Evolutionary conservation across 2,329 filamentous ascomycete genomes (phyloP), one percentile per base, ranked within the genome.

Genomic region (Arthrocladium fulminans): DNA sequence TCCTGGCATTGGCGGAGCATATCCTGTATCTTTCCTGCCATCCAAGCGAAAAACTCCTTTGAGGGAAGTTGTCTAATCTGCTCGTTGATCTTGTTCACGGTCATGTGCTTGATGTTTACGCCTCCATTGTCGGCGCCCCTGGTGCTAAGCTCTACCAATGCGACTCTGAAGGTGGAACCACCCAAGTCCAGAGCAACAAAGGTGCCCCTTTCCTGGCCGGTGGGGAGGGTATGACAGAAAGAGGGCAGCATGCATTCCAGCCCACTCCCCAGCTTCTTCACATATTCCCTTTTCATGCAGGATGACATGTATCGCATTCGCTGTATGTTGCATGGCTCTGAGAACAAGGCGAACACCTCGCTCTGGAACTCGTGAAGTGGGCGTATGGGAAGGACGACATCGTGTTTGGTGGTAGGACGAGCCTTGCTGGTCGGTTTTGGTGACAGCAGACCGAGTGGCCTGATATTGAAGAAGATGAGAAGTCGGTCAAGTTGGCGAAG

Each of bases 201-300:
- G 12, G 77, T 77, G 7, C 80, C 80, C 42, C 64, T 68, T 61
- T 83, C 80, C 41, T 69, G 61, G 3, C 80, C 80, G 3, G 73
- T 74, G 1, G 80, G 80, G 4, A 83, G 66, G 15, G 74, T 74
- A 59, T 81, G 72, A 60, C 76, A 80, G 65, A 79, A 81, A 3
- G 80, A 83, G 2, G 80, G 80, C 47, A 83, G 67, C 80, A 83
- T 83, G 64, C 75, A 80, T 50, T 76, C 73, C 20, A 76, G 71
- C 61, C 74, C 79, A 35, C 69, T 66, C 55, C 75, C 70, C 24
- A 81, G 65, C 55, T 74, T 75, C 44, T 73, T 67, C 45, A 67
- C 65, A 56, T 80, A 79, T 56, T 81, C 76, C 20, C 66, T 64
- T 23, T 66, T 66, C 32, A 72, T 67, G 54, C 65, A 63, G 37